Evolutionary conservation across 257 asterid genomes (phyloP).

Genomic region (Plantago elongata): DNA sequence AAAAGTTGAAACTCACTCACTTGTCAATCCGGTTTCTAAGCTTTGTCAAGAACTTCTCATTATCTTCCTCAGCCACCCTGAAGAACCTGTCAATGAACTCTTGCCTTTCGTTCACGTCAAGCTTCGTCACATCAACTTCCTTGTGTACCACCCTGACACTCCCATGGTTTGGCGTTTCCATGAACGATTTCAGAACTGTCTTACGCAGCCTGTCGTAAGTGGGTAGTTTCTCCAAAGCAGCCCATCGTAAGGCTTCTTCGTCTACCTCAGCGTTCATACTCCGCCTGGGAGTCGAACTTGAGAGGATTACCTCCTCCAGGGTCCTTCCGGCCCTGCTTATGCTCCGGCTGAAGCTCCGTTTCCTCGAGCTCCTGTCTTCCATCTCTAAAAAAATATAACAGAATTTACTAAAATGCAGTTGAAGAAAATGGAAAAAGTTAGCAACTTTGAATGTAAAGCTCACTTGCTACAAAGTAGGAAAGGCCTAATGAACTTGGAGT

Average conservation of each 20-base stretch:
- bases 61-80: conserved; percentile 64
- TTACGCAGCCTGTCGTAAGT: conserved; percentile 72
- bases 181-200: conserved; percentile 44
- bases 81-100: conserved; percentile 50
- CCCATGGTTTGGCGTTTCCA: conserved; percentile 26
- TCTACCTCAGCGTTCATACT: conserved; percentile 59
- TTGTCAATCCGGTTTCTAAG: conserved; percentile 50
- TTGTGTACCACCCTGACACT: conserved; percentile 32
- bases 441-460: too few relatives aligned
- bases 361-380: too few relatives aligned
- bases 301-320: conserved; percentile 39
- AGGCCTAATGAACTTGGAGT: too few relatives aligned
- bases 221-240: conserved; percentile 79
- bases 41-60: conserved; percentile 56
- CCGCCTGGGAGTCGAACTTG: conserved; percentile 23
- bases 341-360: too few relatives aligned
- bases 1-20: conserved; percentile 31
- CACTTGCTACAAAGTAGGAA: too few relatives aligned
- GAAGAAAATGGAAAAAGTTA: too few relatives aligned
- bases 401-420: too few relatives aligned
- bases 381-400: too few relatives aligned
- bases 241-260: conserved; percentile 91
- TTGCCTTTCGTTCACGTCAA: conserved; percentile 36
- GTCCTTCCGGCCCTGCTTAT: too few relatives aligned
- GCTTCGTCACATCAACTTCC: conserved; percentile 51